phyloP scores from a whole-genome alignment of 176 grass and related monocot genomes.

The Bolboschoenus planiculmis region DNA sequence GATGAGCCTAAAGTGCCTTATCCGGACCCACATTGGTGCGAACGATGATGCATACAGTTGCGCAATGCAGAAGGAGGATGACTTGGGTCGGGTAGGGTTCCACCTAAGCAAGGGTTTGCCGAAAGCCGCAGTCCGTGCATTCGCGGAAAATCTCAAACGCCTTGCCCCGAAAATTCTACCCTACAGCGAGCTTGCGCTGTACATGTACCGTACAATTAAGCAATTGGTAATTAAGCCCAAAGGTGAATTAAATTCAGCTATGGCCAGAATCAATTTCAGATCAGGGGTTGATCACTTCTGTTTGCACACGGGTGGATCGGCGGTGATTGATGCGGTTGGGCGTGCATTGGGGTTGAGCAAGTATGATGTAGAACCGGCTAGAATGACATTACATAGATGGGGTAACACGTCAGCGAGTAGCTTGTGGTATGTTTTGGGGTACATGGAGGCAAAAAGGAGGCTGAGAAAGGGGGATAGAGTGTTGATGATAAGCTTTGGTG shows the following conservation, averaged over 20 bases:
- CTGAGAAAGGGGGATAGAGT: constrained; percentile 39
- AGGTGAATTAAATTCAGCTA: background rate
- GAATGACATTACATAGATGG: constrained; percentile 72
- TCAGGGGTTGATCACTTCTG: constrained; percentile 60
- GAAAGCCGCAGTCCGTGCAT: constrained; percentile 55
- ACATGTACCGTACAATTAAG: constrained; percentile 13
- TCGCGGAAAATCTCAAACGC: constrained; percentile 38
- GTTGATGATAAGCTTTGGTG: constrained; percentile 66
- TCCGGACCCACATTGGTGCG: constrained; percentile 48
- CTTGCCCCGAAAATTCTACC: constrained; percentile 53
- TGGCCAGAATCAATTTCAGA: constrained; percentile 41
- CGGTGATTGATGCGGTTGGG: constrained; percentile 50
- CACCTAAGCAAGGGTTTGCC: constrained; percentile 55
- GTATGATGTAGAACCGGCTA: constrained; percentile 44
- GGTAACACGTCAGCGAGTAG: constrained; percentile 67
- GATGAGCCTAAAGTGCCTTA: constrained; percentile 43
- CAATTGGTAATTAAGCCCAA: background rate
- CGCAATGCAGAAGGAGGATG: constrained; percentile 53
- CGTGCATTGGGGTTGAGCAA: constrained; percentile 38
- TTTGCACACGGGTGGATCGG: constrained; percentile 54
- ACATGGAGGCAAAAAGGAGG: constrained; percentile 63
- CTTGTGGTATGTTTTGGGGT: constrained; percentile 63
- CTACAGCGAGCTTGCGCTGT: constrained; percentile 34
- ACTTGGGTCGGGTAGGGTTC: constrained; percentile 41
- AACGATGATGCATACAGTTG: constrained; percentile 47